These are phyloP conservation scores for Aspergillus sp. DNA, from an alignment of 2,329 filamentous ascomycete species.

Conservation along the genomic window DNA sequence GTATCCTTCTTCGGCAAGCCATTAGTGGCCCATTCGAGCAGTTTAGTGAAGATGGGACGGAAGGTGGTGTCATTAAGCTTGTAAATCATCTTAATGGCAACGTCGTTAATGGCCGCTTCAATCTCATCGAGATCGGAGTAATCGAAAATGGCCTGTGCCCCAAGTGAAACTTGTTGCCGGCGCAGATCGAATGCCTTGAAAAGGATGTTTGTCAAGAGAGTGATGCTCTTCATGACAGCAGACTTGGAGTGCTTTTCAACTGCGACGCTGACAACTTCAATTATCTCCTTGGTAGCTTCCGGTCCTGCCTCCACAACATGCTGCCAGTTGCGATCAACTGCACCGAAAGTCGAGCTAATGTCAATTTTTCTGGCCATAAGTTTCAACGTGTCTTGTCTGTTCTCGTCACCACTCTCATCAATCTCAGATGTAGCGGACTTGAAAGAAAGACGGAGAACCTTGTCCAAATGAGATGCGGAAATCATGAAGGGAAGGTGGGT, in stretches of 20 bases:
- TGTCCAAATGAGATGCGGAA: constrained; percentile 67
- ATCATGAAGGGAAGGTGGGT: constrained; percentile 88
- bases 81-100: constrained; percentile 84
- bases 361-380: constrained; percentile 74
- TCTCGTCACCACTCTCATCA: constrained; percentile 58
- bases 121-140: constrained; percentile 49
- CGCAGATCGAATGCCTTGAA: constrained; percentile 50
- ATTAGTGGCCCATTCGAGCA: constrained; percentile 74
- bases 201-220: constrained; percentile 60
- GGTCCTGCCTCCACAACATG: constrained; percentile 60
- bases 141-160: constrained; percentile 36
- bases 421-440: constrained; percentile 62
- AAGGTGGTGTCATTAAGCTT: constrained; percentile 95
- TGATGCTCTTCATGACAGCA: constrained; percentile 69
- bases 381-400: constrained; percentile 64
- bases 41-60: constrained; percentile 78
- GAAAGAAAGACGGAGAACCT: constrained; percentile 67
- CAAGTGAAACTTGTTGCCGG: constrained; percentile 30
- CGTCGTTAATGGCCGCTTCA: constrained; percentile 63
- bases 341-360: constrained; percentile 68
- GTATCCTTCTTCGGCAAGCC: constrained; percentile 59
- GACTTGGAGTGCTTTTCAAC: constrained; percentile 76
- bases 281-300: constrained; percentile 62
- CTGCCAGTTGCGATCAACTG: constrained; percentile 68
- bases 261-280: constrained; percentile 64